These are phyloP conservation scores for Colletotrichum tropicale DNA, from an alignment of 2,329 filamentous ascomycete genomes.

Conservation along the genomic window DNA sequence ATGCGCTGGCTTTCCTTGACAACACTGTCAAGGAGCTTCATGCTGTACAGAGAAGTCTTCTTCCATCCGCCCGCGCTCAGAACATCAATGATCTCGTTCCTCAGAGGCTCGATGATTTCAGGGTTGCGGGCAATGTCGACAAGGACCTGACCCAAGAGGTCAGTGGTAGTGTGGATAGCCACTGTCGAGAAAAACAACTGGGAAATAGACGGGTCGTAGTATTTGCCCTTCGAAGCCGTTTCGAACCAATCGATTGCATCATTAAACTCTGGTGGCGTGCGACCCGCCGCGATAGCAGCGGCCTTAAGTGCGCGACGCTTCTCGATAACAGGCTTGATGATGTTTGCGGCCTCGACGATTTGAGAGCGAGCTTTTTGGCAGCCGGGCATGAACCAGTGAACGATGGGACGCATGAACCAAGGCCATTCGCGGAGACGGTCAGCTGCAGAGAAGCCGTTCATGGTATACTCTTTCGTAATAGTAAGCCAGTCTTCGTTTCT, in stretches of 20 bases:
- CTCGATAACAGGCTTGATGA: slow-evolving; percentile 37
- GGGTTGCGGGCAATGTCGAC: slow-evolving; percentile 42
- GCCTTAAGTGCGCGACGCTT: slow-evolving; percentile 29
- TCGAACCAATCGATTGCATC: slow-evolving; percentile 51
- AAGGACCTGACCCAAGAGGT: slow-evolving; percentile 37
- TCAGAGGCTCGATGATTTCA: slow-evolving; percentile 42
- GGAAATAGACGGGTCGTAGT: slow-evolving; percentile 68
- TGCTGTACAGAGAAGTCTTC: slow-evolving; percentile 38
- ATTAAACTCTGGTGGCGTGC: slow-evolving; percentile 21
- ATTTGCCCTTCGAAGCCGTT: slow-evolving; percentile 48
- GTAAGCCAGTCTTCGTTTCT: slow-evolving; percentile 52
- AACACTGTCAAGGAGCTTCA: slow-evolving; percentile 45
- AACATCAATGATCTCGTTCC: slow-evolving; percentile 43
- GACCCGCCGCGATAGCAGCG: slow-evolving; percentile 21
- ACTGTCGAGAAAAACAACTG: slow-evolving; percentile 79
- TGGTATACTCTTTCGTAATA: slow-evolving; percentile 45
- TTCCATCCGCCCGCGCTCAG: slow-evolving; percentile 37
- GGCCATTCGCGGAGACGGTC: slow-evolving; percentile 45
- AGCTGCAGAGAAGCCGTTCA: slow-evolving; percentile 39
- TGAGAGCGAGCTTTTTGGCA: slow-evolving; percentile 39
- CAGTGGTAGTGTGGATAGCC: slow-evolving; percentile 47
- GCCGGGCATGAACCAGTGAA: slow-evolving; percentile 48
- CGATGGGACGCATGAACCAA: slow-evolving; percentile 39
- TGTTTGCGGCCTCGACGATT: slow-evolving; percentile 35
- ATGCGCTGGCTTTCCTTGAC: slow-evolving; percentile 42